Evolutionary conservation across 495 filamentous ascomycete genomes (phyloP).

Genomic region (Haplographium delicatum): DNA sequence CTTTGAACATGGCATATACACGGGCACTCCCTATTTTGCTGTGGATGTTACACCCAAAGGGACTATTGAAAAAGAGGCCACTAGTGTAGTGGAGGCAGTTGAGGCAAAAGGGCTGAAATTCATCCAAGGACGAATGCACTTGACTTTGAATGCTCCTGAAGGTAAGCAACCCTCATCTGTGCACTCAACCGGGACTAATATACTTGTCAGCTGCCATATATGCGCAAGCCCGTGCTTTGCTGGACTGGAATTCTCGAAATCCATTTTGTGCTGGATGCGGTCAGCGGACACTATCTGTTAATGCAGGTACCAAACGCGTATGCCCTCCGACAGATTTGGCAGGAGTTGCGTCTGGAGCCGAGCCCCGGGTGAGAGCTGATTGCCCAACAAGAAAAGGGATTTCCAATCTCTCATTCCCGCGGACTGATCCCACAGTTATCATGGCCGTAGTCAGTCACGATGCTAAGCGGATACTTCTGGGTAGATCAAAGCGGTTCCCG

Average conservation of each 20-base stretch:
- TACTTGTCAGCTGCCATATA: slow-evolving; percentile 68
- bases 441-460: slow-evolving; percentile 81
- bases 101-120: slow-evolving; percentile 56
- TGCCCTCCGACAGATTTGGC: slow-evolving; percentile 76
- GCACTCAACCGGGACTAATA: neutral
- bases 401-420: slow-evolving; percentile 84
- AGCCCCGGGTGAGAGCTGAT: slow-evolving; percentile 44
- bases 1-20: slow-evolving; percentile 46
- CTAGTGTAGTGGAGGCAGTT: slow-evolving; percentile 41
- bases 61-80: slow-evolving; percentile 35
- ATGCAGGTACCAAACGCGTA: slow-evolving; percentile 84
- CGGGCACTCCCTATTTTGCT: slow-evolving; percentile 78
- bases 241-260: slow-evolving; percentile 94
- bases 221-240: slow-evolving; percentile 80
- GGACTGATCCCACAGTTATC: slow-evolving; percentile 93
- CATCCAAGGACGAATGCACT: slow-evolving; percentile 51
- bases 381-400: slow-evolving; percentile 73
- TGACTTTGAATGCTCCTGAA: slow-evolving; percentile 43
- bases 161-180: slow-evolving; percentile 39
- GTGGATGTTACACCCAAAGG: slow-evolving; percentile 79
- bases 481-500: slow-evolving; percentile 79
- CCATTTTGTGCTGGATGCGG: slow-evolving; percentile 89
- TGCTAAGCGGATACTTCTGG: slow-evolving; percentile 71
- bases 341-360: slow-evolving; percentile 35
- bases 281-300: slow-evolving; percentile 73